A percentile compares a stretch with the other conserved stretches of the same genome.
Conservation (phyloP, 768 basidiomycete species). For the Pleurotus citrinopileatus region DNA sequence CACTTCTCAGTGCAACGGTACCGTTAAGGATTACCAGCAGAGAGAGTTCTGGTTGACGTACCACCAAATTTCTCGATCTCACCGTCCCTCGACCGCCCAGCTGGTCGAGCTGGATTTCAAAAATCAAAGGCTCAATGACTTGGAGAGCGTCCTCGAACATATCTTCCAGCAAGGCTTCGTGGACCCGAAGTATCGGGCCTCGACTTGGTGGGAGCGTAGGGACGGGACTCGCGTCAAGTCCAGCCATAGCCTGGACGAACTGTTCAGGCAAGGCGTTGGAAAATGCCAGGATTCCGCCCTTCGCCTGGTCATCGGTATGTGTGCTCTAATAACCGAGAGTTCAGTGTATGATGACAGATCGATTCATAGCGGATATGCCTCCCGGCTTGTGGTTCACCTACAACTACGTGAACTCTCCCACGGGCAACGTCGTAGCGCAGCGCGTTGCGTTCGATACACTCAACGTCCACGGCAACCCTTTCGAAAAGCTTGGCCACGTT, state of each 20-base stretch:
- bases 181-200: constrained; percentile 38
- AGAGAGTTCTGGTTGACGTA: constrained; percentile 49
- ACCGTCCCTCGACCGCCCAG: constrained; percentile 41
- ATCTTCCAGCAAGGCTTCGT: constrained; percentile 33
- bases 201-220: constrained; percentile 43
- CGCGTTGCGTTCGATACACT: constrained; percentile 35
- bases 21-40: neutral
- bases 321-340: neutral
- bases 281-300: constrained; percentile 41
- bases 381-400: constrained; percentile 44
- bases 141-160: constrained; percentile 48
- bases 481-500: constrained; percentile 41
- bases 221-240: constrained; percentile 34
- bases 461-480: constrained; percentile 19
- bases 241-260: constrained; percentile 31
- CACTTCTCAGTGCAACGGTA: neutral
- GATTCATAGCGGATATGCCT: constrained; percentile 35
- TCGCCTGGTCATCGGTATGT: constrained; percentile 43
- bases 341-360: neutral
- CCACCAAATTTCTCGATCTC: constrained; percentile 41
- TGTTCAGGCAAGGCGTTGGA: constrained; percentile 34
- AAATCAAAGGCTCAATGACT: constrained; percentile 35
- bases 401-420: constrained; percentile 31
- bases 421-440: constrained; percentile 33
- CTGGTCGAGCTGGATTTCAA: constrained; percentile 44